phyloP scores from a whole-genome alignment of 2,329 filamentous ascomycete species.

The Ophiocordyceps camponoti-rufipedis region DNA sequence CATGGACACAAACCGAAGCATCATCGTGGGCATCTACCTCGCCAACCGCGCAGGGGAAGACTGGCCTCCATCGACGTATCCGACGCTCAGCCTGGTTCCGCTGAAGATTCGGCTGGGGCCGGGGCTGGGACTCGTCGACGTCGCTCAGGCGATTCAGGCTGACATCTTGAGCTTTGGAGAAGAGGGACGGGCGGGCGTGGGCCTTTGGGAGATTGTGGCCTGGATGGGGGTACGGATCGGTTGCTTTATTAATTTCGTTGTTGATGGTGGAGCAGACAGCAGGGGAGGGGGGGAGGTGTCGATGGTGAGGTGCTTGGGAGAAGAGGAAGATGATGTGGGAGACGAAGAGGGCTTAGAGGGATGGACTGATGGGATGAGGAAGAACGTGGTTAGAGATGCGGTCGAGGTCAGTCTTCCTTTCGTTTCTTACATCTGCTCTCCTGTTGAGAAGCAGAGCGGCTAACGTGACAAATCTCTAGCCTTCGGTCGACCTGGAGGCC shows the following conservation, averaged over 20 bases:
- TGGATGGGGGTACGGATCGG: slow-evolving; percentile 61
- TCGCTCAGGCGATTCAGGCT: slow-evolving; percentile 44
- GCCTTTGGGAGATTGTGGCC: slow-evolving; percentile 49
- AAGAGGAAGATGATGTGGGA: background rate
- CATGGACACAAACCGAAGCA: slow-evolving; percentile 13
- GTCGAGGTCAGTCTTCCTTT: background rate
- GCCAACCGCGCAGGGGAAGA: slow-evolving; percentile 49
- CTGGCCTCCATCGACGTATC: slow-evolving; percentile 29
- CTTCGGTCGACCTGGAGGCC: slow-evolving; percentile 22
- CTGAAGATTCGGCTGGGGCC: slow-evolving; percentile 31
- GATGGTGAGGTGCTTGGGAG: background rate
- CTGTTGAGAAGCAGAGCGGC: background rate
- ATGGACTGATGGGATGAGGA: background rate
- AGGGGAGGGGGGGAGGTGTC: background rate
- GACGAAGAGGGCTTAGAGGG: background rate
- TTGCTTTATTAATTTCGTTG: slow-evolving; percentile 69
- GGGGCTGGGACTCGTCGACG: slow-evolving; percentile 17
- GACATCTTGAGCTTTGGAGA: slow-evolving; percentile 44
- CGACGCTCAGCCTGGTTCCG: slow-evolving; percentile 66
- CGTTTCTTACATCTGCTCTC: background rate
- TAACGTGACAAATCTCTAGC: slow-evolving; percentile 3
- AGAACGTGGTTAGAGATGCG: background rate
- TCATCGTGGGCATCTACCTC: slow-evolving; percentile 65
- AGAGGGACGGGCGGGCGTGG: slow-evolving; percentile 34
- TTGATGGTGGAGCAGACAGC: too few relatives aligned